Conservation (phyloP, 83 land plant genomes). For the Thuja plicata region DNA sequence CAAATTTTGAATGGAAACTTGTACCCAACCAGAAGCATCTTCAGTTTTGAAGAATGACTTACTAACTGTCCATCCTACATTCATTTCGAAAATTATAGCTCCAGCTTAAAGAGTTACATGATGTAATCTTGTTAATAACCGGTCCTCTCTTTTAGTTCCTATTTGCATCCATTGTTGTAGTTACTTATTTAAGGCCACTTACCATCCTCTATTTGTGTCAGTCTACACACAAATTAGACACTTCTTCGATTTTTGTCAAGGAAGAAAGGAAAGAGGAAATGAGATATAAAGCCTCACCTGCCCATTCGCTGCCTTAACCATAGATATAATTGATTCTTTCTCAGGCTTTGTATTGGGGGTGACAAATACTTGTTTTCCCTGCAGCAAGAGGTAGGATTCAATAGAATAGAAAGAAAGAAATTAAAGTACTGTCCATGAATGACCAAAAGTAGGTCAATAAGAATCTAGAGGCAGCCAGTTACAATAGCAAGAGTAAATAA, state of each 20-base stretch:
- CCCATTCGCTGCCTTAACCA: conserved; percentile 75
- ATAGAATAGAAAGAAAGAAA: neutral
- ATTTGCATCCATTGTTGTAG: neutral
- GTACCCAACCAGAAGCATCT: neutral
- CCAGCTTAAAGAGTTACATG: neutral
- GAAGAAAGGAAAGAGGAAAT: neutral
- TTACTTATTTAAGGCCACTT: neutral
- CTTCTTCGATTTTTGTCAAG: neutral
- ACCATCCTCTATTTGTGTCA: neutral
- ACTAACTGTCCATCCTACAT: neutral
- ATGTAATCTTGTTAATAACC: neutral
- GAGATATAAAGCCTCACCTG: conserved; percentile 38
- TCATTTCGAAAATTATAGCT: neutral
- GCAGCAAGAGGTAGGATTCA: conserved; percentile 15
- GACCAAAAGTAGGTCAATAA: neutral
- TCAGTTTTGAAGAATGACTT: neutral
- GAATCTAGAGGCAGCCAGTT: neutral
- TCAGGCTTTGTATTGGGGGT: conserved; percentile 64
- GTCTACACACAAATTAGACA: neutral
- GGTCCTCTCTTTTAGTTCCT: neutral
- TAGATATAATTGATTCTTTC: conserved; percentile 41
- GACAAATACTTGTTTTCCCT: conserved; percentile 56
- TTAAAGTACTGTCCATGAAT: neutral
- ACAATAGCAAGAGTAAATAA: neutral
- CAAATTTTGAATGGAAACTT: neutral